Base-by-base conservation (phyloP, 1,284 basidiomycete species). In the Marasmius tenuissimus region DNA sequence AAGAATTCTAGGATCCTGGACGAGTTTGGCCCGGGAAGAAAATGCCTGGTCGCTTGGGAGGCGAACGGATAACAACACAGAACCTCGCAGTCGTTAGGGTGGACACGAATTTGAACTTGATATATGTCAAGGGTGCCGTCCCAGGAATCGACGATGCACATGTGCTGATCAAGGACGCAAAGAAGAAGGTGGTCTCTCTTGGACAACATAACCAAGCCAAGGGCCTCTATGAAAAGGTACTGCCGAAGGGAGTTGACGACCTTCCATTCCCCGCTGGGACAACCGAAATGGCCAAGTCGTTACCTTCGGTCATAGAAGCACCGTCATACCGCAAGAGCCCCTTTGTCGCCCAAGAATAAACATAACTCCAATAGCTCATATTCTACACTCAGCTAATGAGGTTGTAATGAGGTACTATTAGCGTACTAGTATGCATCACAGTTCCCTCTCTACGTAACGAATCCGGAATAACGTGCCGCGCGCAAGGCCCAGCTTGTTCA, bases 21-120 rank as follows among this genome's bases (percentile, higher is more conserved):
- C 88, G 96, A 72, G 85, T 98, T 14, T 94, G 93, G 81, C 96
- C 96, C 16, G 97, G 97, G 48, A 98, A 96, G 79, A 98, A 98
- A 81, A 99, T 98, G 97, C 89, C 97, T 9, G 97, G 97, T 52
- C 89, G 91, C 52, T 91, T 98, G 84, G 97, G 97, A 59, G 91
- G 88, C 63, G 82, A 86, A 67, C 89, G 90, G 50, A 86, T 86
- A 16, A 98, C 96, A 10, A 84, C 86, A 11, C 95, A 97, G 73
- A 99, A 98, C 73, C 86, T 98, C 35, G 78, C 89, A 1, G 94
- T 98, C 39, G 85, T 97, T 62, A 91, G 95, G 37, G 84, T 99
- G 62, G 97, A 99, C 78, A 87, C 86, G 18, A 79, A 82, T 14
- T 86, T 97, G 59, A 91, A 97, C 75, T 84, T 98, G 54, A 81